Percentiles rank a stretch among this genome's conserved stretches.
Conservation (phyloP, 805 yeast genomes). For the Ogataea nonfermentans region DNA sequence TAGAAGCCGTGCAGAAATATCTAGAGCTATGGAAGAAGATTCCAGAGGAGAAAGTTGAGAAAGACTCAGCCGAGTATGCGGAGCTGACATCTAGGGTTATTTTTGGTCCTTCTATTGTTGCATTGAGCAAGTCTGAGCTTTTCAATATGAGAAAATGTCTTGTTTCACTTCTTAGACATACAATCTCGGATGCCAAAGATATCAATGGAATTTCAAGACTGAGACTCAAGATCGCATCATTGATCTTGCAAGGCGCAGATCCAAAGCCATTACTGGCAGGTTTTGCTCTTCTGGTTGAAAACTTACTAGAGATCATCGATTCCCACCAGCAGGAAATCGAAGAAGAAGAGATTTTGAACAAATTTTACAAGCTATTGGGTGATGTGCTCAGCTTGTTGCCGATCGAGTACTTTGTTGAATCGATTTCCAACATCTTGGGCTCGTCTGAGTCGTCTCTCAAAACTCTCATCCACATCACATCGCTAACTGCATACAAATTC, state of each 20-base stretch:
- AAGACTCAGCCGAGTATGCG: conserved; percentile 35
- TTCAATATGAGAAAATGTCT: conserved; percentile 47
- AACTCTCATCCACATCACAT: conserved; percentile 59
- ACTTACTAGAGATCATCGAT: conserved; percentile 41
- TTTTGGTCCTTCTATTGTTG: conserved; percentile 59
- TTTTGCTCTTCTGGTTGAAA: conserved; percentile 32
- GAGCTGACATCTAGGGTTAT: conserved; percentile 52
- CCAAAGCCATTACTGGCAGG: conserved; percentile 20
- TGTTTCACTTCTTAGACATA: conserved; percentile 54
- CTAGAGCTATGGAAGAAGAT: conserved; percentile 50
- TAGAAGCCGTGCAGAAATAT: conserved; percentile 51
- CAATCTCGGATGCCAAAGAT: conserved; percentile 42
- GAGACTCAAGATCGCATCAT: conserved; percentile 37
- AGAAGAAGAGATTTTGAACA: conserved; percentile 37
- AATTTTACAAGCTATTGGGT: conserved; percentile 56
- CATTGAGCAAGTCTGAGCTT: conserved; percentile 49
- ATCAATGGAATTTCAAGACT: conserved; percentile 44
- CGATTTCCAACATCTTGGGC: conserved; percentile 46
- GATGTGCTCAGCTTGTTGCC: conserved; percentile 72
- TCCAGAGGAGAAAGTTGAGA: conserved; percentile 43
- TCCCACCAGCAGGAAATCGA: conserved; percentile 25
- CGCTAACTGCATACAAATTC: conserved; percentile 65
- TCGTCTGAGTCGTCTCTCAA: conserved; percentile 40
- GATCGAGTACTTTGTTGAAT: conserved; percentile 62
- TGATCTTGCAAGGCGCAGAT: conserved; percentile 29